Percentiles rank a stretch among this genome's conserved stretches.
Evolutionary conservation across 2,329 filamentous ascomycete genomes (phyloP).

Genomic region (Penicillium sp.): DNA sequence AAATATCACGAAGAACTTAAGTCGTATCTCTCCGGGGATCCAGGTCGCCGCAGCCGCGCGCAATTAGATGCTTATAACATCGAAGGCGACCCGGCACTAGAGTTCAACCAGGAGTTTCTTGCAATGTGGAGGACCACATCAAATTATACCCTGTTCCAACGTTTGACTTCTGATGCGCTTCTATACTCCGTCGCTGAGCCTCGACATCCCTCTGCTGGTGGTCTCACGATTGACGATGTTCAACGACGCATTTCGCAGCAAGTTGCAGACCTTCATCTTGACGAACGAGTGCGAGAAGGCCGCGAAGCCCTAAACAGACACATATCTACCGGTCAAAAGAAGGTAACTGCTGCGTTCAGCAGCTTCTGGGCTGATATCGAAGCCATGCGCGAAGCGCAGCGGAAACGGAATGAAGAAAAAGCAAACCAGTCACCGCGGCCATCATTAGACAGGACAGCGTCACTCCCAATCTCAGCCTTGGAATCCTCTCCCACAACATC

Average conservation of each 20-base stretch:
- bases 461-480: slow-evolving; percentile 33
- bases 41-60: slow-evolving; percentile 44
- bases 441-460: slow-evolving; percentile 33
- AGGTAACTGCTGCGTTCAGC: slow-evolving; percentile 84
- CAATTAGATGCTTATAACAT: slow-evolving; percentile 64
- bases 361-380: slow-evolving; percentile 92
- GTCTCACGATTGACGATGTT: slow-evolving; percentile 90
- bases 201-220: slow-evolving; percentile 89
- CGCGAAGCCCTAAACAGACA: slow-evolving; percentile 87
- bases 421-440: slow-evolving; percentile 34
- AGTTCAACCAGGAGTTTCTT: slow-evolving; percentile 85
- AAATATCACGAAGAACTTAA: slow-evolving; percentile 81
- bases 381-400: slow-evolving; percentile 73
- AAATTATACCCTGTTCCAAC: slow-evolving; percentile 88
- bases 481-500: slow-evolving; percentile 30
- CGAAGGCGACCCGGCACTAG: slow-evolving; percentile 81
- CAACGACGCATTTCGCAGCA: slow-evolving; percentile 88
- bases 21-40: slow-evolving; percentile 52
- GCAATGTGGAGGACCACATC: slow-evolving; percentile 86
- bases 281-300: slow-evolving; percentile 84
- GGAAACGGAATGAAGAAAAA: slow-evolving; percentile 53
- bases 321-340: slow-evolving; percentile 83
- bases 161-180: slow-evolving; percentile 74
- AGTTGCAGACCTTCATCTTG: slow-evolving; percentile 89
- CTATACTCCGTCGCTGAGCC: slow-evolving; percentile 95